Conservation (phyloP, 129 eudicot genomes). For the Rutidosis leptorrhynchoides region DNA sequence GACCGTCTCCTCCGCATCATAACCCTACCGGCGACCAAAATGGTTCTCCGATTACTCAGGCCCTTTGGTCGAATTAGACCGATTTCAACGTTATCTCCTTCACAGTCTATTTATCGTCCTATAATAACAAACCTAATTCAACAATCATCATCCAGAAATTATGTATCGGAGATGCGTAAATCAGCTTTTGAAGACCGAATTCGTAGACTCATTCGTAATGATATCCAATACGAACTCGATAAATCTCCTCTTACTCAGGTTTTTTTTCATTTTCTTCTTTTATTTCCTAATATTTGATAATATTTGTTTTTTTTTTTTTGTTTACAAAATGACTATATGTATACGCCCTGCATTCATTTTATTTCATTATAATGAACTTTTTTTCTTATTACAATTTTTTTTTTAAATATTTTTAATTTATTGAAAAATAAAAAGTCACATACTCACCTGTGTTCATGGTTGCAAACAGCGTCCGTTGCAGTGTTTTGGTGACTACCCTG, state of each 20-base stretch:
- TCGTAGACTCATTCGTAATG: constrained; percentile 73
- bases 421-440: too few relatives aligned
- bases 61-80: constrained; percentile 30
- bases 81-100: constrained; percentile 12
- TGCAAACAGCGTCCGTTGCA: too few relatives aligned
- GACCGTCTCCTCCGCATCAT: neutral
- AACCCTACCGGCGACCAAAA: constrained; percentile 21
- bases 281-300: too few relatives aligned
- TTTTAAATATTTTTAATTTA: too few relatives aligned
- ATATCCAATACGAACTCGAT: constrained; percentile 75
- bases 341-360: neutral
- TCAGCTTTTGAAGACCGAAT: constrained; percentile 71
- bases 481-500: too few relatives aligned
- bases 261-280: constrained; percentile 1
- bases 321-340: neutral
- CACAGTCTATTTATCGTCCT: constrained; percentile 8
- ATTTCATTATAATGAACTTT: too few relatives aligned
- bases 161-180: constrained; percentile 58
- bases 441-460: too few relatives aligned
- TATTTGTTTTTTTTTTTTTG: neutral
- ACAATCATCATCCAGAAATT: constrained; percentile 31
- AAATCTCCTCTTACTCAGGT: constrained; percentile 58
- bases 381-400: too few relatives aligned
- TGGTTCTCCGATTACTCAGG: constrained; percentile 53
- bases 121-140: constrained; percentile 22